Evolutionary conservation across 2,329 filamentous ascomycete species (phyloP).

Genomic region (Ramularia endophylla): DNA sequence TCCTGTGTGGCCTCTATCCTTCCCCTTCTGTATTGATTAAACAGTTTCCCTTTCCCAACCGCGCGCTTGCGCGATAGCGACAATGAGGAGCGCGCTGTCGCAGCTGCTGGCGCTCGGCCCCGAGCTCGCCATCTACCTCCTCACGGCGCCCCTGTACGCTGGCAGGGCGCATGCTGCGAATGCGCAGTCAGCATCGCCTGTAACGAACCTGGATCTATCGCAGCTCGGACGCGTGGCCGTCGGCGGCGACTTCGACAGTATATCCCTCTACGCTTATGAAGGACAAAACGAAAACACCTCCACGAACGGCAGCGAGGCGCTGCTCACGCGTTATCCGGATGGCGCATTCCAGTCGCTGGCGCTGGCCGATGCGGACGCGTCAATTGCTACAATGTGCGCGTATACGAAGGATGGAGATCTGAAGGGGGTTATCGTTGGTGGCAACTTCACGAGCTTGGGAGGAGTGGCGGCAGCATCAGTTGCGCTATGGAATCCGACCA

Average conservation of each 20-base stretch:
- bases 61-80: slow-evolving; percentile 10
- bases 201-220: slow-evolving; percentile 70
- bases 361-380: slow-evolving; percentile 70
- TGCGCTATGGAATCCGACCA: slow-evolving; percentile 72
- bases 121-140: slow-evolving; percentile 29
- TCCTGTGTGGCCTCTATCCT: not conserved
- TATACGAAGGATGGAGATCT: slow-evolving; percentile 62
- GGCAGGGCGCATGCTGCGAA: slow-evolving; percentile 16
- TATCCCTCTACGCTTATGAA: slow-evolving; percentile 82
- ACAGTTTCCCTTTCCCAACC: slow-evolving; percentile 1
- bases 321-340: slow-evolving; percentile 78
- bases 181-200: slow-evolving; percentile 44
- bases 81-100: slow-evolving; percentile 27
- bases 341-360: slow-evolving; percentile 71
- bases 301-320: slow-evolving; percentile 72
- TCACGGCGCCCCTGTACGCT: slow-evolving; percentile 22
- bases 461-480: slow-evolving; percentile 69
- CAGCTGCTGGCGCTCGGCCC: slow-evolving; percentile 31
- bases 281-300: slow-evolving; percentile 67
- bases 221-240: slow-evolving; percentile 77
- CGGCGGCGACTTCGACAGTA: slow-evolving; percentile 81
- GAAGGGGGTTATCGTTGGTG: slow-evolving; percentile 75
- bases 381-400: slow-evolving; percentile 83
- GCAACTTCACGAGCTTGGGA: slow-evolving; percentile 91
- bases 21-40: not conserved